Percentiles rank a stretch among this genome's conserved stretches.
Evolutionary conservation across 225 moss, liverwort and hornwort genomes (phyloP).

Genomic region (Marchantia paleacea): DNA sequence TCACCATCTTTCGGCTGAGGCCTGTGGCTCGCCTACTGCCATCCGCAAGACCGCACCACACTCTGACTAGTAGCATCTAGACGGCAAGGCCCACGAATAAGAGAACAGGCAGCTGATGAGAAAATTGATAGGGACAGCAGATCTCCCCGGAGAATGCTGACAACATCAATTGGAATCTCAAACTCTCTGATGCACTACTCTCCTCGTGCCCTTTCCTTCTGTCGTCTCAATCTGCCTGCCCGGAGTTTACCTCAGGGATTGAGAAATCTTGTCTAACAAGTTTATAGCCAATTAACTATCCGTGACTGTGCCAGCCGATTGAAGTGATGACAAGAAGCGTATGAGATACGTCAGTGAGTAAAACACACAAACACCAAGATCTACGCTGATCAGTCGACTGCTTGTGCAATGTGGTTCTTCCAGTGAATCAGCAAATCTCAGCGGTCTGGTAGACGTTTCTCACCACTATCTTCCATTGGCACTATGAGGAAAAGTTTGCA

Average conservation of each 20-base stretch:
- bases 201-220: too few relatives aligned
- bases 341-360: conserved; percentile 5
- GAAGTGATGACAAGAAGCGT: conserved; percentile 14
- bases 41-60: too few relatives aligned
- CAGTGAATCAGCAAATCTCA: too few relatives aligned
- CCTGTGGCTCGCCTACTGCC: background rate
- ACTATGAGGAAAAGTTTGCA: too few relatives aligned
- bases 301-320: background rate
- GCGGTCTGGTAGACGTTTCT: too few relatives aligned
- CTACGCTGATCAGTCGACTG: conserved; percentile 25
- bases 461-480: too few relatives aligned
- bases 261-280: too few relatives aligned
- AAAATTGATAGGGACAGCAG: conserved; percentile 33
- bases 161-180: conserved; percentile 34
- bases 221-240: background rate
- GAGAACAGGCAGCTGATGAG: conserved; percentile 32
- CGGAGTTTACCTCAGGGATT: too few relatives aligned
- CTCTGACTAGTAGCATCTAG: too few relatives aligned
- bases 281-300: too few relatives aligned
- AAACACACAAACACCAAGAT: conserved; percentile 12
- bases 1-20: conserved; percentile 18
- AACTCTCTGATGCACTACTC: conserved; percentile 35
- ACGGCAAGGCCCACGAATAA: conserved; percentile 16
- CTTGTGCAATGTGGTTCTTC: too few relatives aligned
- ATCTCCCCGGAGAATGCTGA: conserved; percentile 31